Conservation (phyloP, 1,139 yeast species). For the Yamadazyma kanchanaburiensis region DNA sequence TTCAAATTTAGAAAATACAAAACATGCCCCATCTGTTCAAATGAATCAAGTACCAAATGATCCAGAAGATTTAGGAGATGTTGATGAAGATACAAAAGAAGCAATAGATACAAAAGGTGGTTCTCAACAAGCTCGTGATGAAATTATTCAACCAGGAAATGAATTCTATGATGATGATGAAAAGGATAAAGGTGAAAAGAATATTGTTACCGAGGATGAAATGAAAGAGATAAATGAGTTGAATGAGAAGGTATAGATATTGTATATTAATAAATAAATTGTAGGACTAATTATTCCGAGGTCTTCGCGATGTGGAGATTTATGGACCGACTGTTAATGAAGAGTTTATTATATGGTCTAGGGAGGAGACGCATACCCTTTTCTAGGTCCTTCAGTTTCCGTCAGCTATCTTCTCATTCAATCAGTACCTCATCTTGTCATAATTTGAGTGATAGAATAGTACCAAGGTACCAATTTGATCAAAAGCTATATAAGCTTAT, state of each 20-base stretch:
- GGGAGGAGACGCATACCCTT: too few relatives aligned
- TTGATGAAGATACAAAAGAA: slow-evolving; percentile 65
- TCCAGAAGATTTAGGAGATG: slow-evolving; percentile 79
- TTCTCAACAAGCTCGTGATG: slow-evolving; percentile 79
- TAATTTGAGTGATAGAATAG: slow-evolving; percentile 14
- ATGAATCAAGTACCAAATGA: slow-evolving; percentile 88
- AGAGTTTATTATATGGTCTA: too few relatives aligned
- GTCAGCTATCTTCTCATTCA: neutral
- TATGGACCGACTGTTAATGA: too few relatives aligned
- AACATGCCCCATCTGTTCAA: slow-evolving; percentile 95
- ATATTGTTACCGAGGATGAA: slow-evolving; percentile 37
- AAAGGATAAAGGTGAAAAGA: slow-evolving; percentile 42
- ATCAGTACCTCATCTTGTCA: slow-evolving; percentile 6
- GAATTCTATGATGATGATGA: slow-evolving; percentile 68
- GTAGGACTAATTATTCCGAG: too few relatives aligned
- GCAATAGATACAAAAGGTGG: slow-evolving; percentile 93
- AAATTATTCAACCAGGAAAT: slow-evolving; percentile 58
- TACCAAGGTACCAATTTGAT: slow-evolving; percentile 30
- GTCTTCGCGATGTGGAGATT: too few relatives aligned
- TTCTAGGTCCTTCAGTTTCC: too few relatives aligned
- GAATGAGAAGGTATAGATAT: slow-evolving; percentile 22
- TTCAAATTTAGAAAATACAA: slow-evolving; percentile 78
- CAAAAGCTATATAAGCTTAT: slow-evolving; percentile 47
- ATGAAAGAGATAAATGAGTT: slow-evolving; percentile 37
- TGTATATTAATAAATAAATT: too few relatives aligned